Base-by-base conservation (phyloP, 1,284 basidiomycete genomes). In the Trichosporon ovoides region DNA sequence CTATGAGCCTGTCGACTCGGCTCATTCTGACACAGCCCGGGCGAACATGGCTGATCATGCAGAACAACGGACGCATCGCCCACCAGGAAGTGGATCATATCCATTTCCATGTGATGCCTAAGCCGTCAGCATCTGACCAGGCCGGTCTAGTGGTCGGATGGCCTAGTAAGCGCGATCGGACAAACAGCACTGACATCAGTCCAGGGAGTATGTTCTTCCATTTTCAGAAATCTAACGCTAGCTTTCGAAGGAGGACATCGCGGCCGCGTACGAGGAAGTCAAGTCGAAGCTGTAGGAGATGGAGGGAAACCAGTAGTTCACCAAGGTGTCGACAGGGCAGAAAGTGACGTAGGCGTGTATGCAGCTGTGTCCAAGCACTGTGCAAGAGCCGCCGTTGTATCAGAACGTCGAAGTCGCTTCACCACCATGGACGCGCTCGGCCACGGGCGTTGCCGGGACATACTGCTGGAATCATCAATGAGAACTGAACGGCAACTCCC, bases 51-150 rank as follows among this genome's bases (percentile, higher is more conserved):
- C n/a, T n/a, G n/a, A n/a, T n/a, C n/a, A n/a, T n/a, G n/a, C n/a
- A 93, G 84, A 94, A 93, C 79, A 94, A 92, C 70, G 91, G 90
- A 16, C 80, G 81, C 50, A 80, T 87, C 57, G 89, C 90, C 9
- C 89, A 91, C 75, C 64, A 87, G 83, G 81, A 83, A 61, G 89
- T 95, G 34, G 83, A 85, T 57, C 91, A 95, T 69, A 90, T 92
- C 10, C 91, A 95, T 73, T 92, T 93, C 79, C 77, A 79, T 76
- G 81, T 96, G 61, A 93, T 97, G 58, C 92, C 93, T 2, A 96
- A 96, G 77, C 89, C 88, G 5, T 80, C 77, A 0, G 78, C 76
- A 40, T 82, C 83, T 14, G 76, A 84, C 38, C 82, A 88, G 88
- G 40, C 87, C 67, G 92, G 93, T 10, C 81, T 95, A 2, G 83